Conservation (phyloP, 2,329 filamentous ascomycete genomes). For the Calonectria crousiana region DNA sequence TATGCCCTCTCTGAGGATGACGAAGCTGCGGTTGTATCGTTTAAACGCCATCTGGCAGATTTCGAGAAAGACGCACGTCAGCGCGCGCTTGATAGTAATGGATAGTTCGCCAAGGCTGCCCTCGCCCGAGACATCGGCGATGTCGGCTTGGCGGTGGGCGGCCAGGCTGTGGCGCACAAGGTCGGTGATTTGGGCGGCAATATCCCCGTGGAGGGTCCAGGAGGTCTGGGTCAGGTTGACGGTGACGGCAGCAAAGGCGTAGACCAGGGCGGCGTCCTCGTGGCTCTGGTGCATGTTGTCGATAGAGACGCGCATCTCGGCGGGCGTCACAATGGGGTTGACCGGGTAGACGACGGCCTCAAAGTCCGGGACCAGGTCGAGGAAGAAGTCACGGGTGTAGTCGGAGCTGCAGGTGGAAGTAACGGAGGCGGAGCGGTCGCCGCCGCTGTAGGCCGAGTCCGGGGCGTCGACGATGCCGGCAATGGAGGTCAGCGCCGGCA, state of each 20-base stretch:
- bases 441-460: background rate
- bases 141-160: slow-evolving; percentile 45
- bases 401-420: slow-evolving; percentile 26
- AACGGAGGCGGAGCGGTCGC: slow-evolving; percentile 20
- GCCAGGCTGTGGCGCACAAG: slow-evolving; percentile 44
- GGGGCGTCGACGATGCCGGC: slow-evolving; percentile 39
- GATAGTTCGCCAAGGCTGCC: slow-evolving; percentile 54
- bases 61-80: slow-evolving; percentile 66
- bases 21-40: slow-evolving; percentile 61
- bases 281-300: slow-evolving; percentile 47
- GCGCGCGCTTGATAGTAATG: slow-evolving; percentile 58
- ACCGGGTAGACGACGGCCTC: slow-evolving; percentile 53
- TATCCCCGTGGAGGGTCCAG: slow-evolving; percentile 45
- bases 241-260: slow-evolving; percentile 52
- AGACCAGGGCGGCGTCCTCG: slow-evolving; percentile 52
- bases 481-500: background rate
- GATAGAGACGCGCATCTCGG: slow-evolving; percentile 49
- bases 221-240: slow-evolving; percentile 51
- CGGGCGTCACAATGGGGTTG: slow-evolving; percentile 49
- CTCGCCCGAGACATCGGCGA: slow-evolving; percentile 43
- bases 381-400: slow-evolving; percentile 49
- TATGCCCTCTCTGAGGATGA: slow-evolving; percentile 64
- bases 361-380: slow-evolving; percentile 48
- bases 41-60: slow-evolving; percentile 64
- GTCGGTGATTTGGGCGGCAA: slow-evolving; percentile 47